Conservation (phyloP, 2,329 filamentous ascomycete genomes). For the Cladosporium sp. region DNA sequence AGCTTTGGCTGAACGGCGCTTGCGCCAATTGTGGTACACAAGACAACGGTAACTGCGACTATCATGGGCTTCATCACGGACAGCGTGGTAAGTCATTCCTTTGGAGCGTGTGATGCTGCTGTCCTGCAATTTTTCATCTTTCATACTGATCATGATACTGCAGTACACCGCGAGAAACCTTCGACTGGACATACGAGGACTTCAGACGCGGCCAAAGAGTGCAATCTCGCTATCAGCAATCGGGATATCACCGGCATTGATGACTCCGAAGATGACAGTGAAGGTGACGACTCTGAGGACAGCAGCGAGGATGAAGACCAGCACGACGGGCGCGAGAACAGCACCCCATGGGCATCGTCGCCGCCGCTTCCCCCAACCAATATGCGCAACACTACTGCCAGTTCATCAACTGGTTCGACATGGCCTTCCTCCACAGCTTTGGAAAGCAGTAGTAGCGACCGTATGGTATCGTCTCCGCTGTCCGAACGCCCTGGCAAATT, state of each 20-base stretch:
- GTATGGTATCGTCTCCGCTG: too few species aligned
- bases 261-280: not conserved
- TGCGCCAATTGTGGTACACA: slow-evolving; percentile 4
- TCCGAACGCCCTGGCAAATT: not conserved
- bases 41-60: not conserved
- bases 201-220: too few species aligned
- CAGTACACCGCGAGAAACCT: too few species aligned
- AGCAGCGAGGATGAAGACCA: not conserved
- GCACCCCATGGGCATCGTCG: not conserved
- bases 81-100: too few species aligned
- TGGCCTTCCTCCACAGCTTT: not conserved
- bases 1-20: not conserved
- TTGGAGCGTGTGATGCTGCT: too few species aligned
- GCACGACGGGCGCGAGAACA: not conserved
- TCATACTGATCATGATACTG: too few species aligned
- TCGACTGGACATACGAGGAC: too few species aligned
- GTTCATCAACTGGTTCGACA: not conserved
- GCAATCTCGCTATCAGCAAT: too few species aligned
- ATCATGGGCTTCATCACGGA: not conserved
- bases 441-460: not conserved
- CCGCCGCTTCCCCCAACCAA: not conserved
- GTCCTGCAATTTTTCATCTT: too few species aligned
- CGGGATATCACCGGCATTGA: not conserved
- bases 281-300: not conserved
- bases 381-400: not conserved